These are phyloP conservation scores for Saccharum hybrid DNA, from an alignment of 202 grass and related monocot species.

Conservation along the genomic window DNA sequence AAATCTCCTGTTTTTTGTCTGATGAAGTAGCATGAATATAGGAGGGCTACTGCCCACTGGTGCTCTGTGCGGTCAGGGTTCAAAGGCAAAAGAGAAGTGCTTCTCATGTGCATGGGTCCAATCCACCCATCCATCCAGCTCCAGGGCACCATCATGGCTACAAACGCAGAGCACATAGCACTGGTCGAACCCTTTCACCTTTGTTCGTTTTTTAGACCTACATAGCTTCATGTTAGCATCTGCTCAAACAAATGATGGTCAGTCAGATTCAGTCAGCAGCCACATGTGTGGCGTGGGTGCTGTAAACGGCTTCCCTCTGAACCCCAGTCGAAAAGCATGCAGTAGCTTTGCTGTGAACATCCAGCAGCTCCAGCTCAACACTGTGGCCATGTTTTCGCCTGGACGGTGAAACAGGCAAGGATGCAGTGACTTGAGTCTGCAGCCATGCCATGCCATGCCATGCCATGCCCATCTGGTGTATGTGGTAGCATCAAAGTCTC, in stretches of 20 bases:
- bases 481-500: slow-evolving; percentile 19
- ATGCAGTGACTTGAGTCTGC: slow-evolving; percentile 39
- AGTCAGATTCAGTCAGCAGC: background rate
- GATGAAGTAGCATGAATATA: background rate
- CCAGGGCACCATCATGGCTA: slow-evolving; percentile 19
- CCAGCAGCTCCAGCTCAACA: background rate
- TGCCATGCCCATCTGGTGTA: background rate
- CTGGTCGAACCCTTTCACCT: background rate
- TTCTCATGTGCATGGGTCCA: slow-evolving; percentile 36
- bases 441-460: background rate
- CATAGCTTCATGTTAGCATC: background rate
- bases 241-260: background rate
- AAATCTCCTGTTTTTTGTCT: background rate
- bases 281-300: slow-evolving; percentile 7
- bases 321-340: background rate
- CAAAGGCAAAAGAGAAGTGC: slow-evolving; percentile 20
- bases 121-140: background rate
- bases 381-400: background rate
- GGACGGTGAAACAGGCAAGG: background rate
- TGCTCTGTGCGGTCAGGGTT: background rate
- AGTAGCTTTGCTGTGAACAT: background rate
- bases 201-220: background rate
- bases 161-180: background rate
- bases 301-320: slow-evolving; percentile 32
- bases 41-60: background rate